Base-by-base conservation (phyloP, 345 rosid species). In the Kernera saxatilis region DNA sequence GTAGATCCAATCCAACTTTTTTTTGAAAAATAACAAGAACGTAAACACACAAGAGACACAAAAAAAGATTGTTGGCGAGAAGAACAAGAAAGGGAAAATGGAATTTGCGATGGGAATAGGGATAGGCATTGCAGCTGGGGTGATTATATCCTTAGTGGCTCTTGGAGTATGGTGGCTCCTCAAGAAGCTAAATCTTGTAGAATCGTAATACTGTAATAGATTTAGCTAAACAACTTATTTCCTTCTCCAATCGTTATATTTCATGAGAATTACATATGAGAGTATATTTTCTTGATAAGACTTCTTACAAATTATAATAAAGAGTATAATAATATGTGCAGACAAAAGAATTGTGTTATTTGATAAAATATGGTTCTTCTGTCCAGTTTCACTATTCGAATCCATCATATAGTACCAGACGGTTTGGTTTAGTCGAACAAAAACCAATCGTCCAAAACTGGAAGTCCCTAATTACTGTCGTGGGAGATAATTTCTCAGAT, bases 401-500 rank as follows among this genome's bases (percentile, higher is more conserved):
- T 63, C 17, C 8, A 33, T 50, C 17, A 18, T 19, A 46, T 46
- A 22, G 2, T 33, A 63, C 41, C 46, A 25, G 6, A 10, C 22
- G n/a, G n/a, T n/a, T n/a, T n/a, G 45, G 69, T 64, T 48, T 21
- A 36, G 35, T 10, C 12, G 37, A 39, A 39, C n/a, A 15, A 45
- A 69, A 45, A 44, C 14, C 0, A 67, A 44, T 33, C 2, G 35
- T 30, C 22, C 13, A 18, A 41, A 30, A 40, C 48, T 13, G 63
- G 8, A 32, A 48, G 51, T 4, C 13, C 2, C 18, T 35, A 36
- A 29, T 21, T 22, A 72, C n/a, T 49, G 74, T 92, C 3, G 83
- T 84, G 4, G 92, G 92, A 18, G 93, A 92, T 58, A 90, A 77
- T 58, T 85, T 87, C 78, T 88, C 97, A 0, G 88, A 79, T 23